Conservation (phyloP, 139 green algal species). For the Tetradesmus obliquus region DNA sequence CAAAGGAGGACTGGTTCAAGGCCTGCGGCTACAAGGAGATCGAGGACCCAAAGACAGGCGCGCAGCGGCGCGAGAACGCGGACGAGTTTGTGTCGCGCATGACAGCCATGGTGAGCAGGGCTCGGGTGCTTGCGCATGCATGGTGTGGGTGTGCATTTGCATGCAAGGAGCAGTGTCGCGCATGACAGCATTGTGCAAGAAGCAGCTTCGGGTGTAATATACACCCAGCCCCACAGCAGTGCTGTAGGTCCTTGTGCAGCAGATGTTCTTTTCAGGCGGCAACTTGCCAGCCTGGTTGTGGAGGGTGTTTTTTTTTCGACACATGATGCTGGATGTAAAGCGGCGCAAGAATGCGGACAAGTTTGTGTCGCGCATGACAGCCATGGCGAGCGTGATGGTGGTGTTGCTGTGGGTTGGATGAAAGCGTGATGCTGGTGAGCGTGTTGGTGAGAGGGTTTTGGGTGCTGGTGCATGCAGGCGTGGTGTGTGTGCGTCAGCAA, state of each 20-base stretch:
- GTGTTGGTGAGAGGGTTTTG: too few species aligned
- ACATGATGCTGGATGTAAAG: too few species aligned
- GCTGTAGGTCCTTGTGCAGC: too few species aligned
- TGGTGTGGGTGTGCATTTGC: neutral
- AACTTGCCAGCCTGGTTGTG: too few species aligned
- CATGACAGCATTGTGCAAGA: too few species aligned
- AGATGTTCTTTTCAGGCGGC: too few species aligned
- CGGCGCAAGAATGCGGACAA: slow-evolving; percentile 18
- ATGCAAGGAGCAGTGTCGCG: too few species aligned
- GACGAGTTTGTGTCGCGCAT: slow-evolving; percentile 34
- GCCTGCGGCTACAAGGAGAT: slow-evolving; percentile 56
- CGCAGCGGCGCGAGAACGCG: neutral
- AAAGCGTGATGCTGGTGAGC: too few species aligned
- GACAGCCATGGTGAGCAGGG: neutral
- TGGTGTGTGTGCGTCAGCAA: neutral
- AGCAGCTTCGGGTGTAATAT: too few species aligned
- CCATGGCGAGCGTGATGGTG: neutral
- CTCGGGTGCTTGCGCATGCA: neutral
- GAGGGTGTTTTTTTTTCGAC: too few species aligned
- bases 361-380: slow-evolving; percentile 13
- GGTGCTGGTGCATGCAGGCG: neutral
- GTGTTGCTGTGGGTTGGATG: too few species aligned
- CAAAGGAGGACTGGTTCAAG: slow-evolving; percentile 49
- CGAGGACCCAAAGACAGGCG: neutral
- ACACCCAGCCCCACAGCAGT: too few species aligned